Evolutionary conservation across 139 green algal species (phyloP), one percentile per base, ranked within the genome.

Genomic region (Chlorella sp.): DNA sequence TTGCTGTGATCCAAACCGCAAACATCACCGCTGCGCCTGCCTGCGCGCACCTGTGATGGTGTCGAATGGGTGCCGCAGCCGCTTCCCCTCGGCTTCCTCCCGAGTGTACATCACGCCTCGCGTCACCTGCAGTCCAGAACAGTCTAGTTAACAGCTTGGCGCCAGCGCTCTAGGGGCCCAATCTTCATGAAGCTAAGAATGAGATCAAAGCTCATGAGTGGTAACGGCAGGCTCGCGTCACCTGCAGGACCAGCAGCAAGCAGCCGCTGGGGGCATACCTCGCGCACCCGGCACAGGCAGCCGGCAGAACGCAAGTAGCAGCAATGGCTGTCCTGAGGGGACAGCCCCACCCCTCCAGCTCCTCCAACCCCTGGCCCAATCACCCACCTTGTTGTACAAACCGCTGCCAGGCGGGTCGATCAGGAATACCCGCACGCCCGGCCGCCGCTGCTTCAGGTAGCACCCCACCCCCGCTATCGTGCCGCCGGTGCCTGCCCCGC

Each of bases 81-180:
- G 92, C 84, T 91, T 96, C n/a, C 97, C 97, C 88, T 99, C 96
- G 30, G 95, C 96, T 85, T 99, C 96, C 38, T 94, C 88, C 28
- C 44, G 58, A 1, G 89, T 90, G 90, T 96, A 99, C 91, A 98
- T 85, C 48, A 98, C 96, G 30, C 96, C 96, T 1, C 95, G 90
- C n/a, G 89, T 96, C 51, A 99, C 93, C 92, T 95, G 90, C 67
- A 86, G 68, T 9, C 44, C 75, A 90, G 48, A 11, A 60, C 24
- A 11, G 8, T 7, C 46, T 7, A 17, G 46, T 11, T 60, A 16
- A 60, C 51, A 60, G 51, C 51, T 60, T 11, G 51, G 51, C 14
- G 40, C 34, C 44, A 69, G 36, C 20, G 32, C 4, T 36, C 7
- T 3, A 32, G 6, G 22, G 69, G 13, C 69, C n/a, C n/a, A n/a